Conservation (phyloP, 257 asterid species). For the Nicotiana noctiflora region DNA sequence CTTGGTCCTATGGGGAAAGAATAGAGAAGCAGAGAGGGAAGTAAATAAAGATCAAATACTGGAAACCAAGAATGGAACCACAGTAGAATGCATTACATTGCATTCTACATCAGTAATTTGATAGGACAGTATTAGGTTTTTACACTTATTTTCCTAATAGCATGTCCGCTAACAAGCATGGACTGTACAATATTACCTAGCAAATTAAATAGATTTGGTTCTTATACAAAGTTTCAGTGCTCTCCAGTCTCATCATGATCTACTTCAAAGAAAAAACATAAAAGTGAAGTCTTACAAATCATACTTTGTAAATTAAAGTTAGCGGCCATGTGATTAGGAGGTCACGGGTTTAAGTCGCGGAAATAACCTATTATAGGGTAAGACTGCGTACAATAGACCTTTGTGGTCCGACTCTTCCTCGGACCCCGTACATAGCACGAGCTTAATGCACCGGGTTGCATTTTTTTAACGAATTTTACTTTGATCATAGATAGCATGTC, state of each 20-base stretch:
- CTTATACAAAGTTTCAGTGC: neutral
- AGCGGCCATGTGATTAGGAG: no score
- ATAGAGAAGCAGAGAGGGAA: constrained; percentile 30
- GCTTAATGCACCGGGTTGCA: no score
- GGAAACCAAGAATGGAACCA: constrained; percentile 23
- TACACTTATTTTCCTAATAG: neutral
- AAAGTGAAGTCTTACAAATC: neutral
- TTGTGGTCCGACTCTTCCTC: no score
- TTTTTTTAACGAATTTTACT: neutral
- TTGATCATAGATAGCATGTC: neutral
- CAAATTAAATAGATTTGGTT: no score
- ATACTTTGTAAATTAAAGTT: neutral
- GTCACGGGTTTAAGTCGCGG: no score
- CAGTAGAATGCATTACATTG: constrained; percentile 17
- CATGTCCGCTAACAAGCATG: neutral
- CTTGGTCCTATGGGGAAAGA: constrained; percentile 60
- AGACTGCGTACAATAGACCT: no score
- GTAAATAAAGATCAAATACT: constrained; percentile 11
- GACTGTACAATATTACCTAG: neutral
- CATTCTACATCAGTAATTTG: constrained; percentile 4
- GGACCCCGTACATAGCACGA: no score
- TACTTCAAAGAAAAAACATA: neutral
- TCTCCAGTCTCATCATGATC: neutral
- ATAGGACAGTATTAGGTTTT: constrained; percentile 2
- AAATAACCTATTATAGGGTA: no score